Base-by-base conservation (phyloP, 805 yeast species). In the Pichia cephalocereana region DNA sequence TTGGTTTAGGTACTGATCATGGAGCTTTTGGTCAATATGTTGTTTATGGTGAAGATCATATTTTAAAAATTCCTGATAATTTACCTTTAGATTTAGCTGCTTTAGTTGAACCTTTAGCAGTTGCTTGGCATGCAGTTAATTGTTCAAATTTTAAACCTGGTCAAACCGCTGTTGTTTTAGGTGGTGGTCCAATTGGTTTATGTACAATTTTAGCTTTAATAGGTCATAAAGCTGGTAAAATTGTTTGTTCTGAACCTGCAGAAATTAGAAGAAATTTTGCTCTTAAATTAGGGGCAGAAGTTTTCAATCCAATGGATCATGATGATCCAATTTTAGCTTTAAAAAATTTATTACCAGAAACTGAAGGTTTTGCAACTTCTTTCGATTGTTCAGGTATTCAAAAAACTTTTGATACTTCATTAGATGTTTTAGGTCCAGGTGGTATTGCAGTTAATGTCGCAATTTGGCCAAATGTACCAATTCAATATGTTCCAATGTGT, bases 391-490 rank as follows among this genome's bases (percentile, higher is more conserved):
- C 80, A 2, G 83, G 83, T 19, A 63, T 78, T 10, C 74, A 70
- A 46, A 70, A 71, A 9, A 80, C 85, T 12, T 71, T 76, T 46
- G 70, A 69, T 43, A 70, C 81, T 6, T 76, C 78, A 4, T 59
- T 81, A 38, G 67, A 65, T 38, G 76, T 78, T 6, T 63, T 78
- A 9, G 65, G 72, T 1, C 72, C 77, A 7, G 70, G 76, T 52
- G 86, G 86, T 41, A 67, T 69, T 2, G 75, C 80, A n/a, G 76
- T 78, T 31, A 81, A 80, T 60, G 74, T 81, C 47, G 86, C 86
- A 6, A 76, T 82, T 41, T 81, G 84, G 83, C 79, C 81, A 19
- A 69, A 71, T 42, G 65, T 70, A 37, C 72, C 79, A 8, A 63
- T 74, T 27, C 66, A 66, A 15, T 75, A 71, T 57, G 69, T 69